phyloP scores from a whole-genome alignment of 1,139 yeast species.

The Pichia kudriavzevii region DNA sequence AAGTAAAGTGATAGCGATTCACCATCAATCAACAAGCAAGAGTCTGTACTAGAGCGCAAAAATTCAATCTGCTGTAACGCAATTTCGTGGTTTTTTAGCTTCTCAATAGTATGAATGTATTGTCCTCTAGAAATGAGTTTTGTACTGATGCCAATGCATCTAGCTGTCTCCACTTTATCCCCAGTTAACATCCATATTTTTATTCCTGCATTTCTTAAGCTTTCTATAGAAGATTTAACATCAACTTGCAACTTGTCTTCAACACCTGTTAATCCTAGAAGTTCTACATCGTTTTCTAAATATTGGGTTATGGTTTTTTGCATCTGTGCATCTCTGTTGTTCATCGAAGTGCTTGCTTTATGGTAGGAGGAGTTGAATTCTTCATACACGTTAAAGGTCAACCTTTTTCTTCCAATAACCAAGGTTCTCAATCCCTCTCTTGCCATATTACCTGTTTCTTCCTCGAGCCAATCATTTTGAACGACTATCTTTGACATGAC shows the following conservation, averaged over 20 bases:
- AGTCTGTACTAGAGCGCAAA: conserved; percentile 53
- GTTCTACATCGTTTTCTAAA: conserved; percentile 77
- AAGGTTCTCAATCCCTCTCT: conserved; percentile 94
- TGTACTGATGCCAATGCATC: conserved; percentile 93
- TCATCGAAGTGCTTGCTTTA: conserved; percentile 72
- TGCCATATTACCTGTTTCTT: conserved; percentile 96
- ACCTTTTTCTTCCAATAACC: conserved; percentile 77
- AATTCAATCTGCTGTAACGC: conserved; percentile 74
- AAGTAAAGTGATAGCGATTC: conserved; percentile 73
- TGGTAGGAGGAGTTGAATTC: conserved; percentile 59
- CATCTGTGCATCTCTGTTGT: conserved; percentile 68
- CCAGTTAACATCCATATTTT: conserved; percentile 99
- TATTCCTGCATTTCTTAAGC: conserved; percentile 90
- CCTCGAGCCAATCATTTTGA: conserved; percentile 92
- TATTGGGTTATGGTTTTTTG: conserved; percentile 58
- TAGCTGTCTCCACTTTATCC: conserved; percentile 96
- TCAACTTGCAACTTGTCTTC: conserved; percentile 90
- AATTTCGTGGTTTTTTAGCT: conserved; percentile 46
- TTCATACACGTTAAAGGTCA: conserved; percentile 47
- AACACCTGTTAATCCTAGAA: conserved; percentile 92
- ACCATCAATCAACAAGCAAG: conserved; percentile 89
- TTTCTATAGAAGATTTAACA: conserved; percentile 86
- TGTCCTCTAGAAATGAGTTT: conserved; percentile 90
- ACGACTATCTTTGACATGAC: conserved; percentile 86
- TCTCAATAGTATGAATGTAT: conserved; percentile 79